A percentile compares a stretch with the other conserved stretches of the same genome.
Conservation (phyloP, 768 basidiomycete genomes). For the Pholiota microspora region DNA sequence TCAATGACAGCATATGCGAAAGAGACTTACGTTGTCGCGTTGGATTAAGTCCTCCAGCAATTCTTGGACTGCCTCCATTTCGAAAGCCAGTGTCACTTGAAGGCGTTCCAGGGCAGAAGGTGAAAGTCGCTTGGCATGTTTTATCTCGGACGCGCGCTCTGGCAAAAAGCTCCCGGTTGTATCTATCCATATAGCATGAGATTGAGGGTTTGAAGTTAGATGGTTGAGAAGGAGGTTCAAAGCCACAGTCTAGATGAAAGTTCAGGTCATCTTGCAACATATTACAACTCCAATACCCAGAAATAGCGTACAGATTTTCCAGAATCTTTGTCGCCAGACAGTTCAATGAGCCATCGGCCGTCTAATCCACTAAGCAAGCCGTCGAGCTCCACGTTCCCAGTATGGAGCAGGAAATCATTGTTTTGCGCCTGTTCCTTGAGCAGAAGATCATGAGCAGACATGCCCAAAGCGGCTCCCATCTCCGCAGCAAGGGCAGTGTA, state of each 20-base stretch:
- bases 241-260: conserved; percentile 50
- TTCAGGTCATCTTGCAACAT: conserved; percentile 1
- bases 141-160: conserved; percentile 40
- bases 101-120: conserved; percentile 49
- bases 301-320: conserved; percentile 63
- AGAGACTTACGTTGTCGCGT: conserved; percentile 19
- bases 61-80: conserved; percentile 51
- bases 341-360: conserved; percentile 56
- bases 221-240: conserved; percentile 57
- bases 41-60: conserved; percentile 44
- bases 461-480: conserved; percentile 41
- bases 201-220: conserved; percentile 35
- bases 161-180: conserved; percentile 65
- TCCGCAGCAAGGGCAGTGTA: conserved; percentile 38
- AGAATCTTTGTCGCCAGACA: conserved; percentile 62
- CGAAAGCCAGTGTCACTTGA: conserved; percentile 55
- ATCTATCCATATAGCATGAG: conserved; percentile 66
- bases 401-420: conserved; percentile 23
- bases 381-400: conserved; percentile 51
- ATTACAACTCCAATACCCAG: background rate
- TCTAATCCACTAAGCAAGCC: conserved; percentile 48
- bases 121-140: conserved; percentile 28
- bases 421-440: conserved; percentile 19
- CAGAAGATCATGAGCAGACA: conserved; percentile 30
- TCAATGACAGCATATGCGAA: background rate